phyloP scores from a whole-genome alignment of 495 filamentous ascomycete species.

The Hapsidospora chrysogenum region DNA sequence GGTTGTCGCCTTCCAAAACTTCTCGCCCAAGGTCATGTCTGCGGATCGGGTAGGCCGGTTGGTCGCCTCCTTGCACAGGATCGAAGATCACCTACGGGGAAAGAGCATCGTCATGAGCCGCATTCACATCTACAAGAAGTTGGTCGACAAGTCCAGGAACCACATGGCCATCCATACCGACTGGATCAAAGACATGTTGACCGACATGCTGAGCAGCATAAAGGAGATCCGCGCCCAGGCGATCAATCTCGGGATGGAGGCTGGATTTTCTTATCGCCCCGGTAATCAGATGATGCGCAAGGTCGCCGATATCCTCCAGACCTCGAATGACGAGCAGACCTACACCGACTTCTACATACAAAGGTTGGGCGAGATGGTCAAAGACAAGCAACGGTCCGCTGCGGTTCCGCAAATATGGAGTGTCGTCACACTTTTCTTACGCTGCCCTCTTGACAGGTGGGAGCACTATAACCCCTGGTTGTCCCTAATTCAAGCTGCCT shows the following conservation, averaged over 20 bases:
- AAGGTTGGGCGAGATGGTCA: slow-evolving; percentile 53
- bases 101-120: slow-evolving; percentile 60
- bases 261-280: slow-evolving; percentile 44
- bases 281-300: slow-evolving; percentile 45
- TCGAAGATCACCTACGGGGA: slow-evolving; percentile 60
- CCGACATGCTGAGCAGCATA: slow-evolving; percentile 58
- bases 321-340: slow-evolving; percentile 33
- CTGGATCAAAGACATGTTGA: slow-evolving; percentile 73
- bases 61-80: slow-evolving; percentile 45
- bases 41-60: slow-evolving; percentile 46
- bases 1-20: slow-evolving; percentile 60
- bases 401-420: slow-evolving; percentile 86
- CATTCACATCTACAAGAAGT: slow-evolving; percentile 55
- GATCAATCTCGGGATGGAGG: slow-evolving; percentile 52
- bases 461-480: slow-evolving; percentile 56
- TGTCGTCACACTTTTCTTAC: slow-evolving; percentile 57
- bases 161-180: slow-evolving; percentile 45
- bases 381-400: slow-evolving; percentile 39
- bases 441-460: slow-evolving; percentile 54
- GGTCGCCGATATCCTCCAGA: slow-evolving; percentile 48
- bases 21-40: slow-evolving; percentile 57
- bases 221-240: slow-evolving; percentile 62
- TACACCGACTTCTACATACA: slow-evolving; percentile 48
- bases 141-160: slow-evolving; percentile 49
- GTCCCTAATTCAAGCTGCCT: slow-evolving; percentile 59